These are phyloP conservation scores for Penstemon newberryi DNA, from an alignment of 257 asterid genomes.

Conservation along the genomic window DNA sequence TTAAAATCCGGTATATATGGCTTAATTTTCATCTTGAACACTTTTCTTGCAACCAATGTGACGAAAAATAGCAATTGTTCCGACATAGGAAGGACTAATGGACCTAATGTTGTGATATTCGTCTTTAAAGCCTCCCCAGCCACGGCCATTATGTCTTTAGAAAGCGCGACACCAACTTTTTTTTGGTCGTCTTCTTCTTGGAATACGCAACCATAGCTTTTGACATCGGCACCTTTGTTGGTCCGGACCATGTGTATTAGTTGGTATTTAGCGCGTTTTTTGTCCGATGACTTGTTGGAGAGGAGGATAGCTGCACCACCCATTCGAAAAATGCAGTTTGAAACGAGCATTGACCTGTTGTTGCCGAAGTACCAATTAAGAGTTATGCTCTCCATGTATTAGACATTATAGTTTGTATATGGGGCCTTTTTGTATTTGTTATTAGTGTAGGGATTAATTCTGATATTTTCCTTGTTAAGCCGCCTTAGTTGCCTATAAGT, in stretches of 20 bases:
- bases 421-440: too few species aligned
- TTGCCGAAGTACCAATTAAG: constrained; percentile 32
- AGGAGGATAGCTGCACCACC: constrained; percentile 40
- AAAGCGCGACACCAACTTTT: constrained; percentile 26
- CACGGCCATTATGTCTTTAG: constrained; percentile 31
- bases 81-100: constrained; percentile 40
- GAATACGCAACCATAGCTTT: constrained; percentile 21
- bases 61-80: constrained; percentile 27
- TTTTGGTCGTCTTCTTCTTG: constrained; percentile 35
- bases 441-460: too few species aligned
- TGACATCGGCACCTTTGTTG: constrained; percentile 38
- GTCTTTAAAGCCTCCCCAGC: constrained; percentile 41
- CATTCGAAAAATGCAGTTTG: constrained; percentile 38
- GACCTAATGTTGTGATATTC: constrained; percentile 35
- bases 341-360: constrained; percentile 33
- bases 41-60: constrained; percentile 19
- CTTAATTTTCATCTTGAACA: constrained; percentile 27
- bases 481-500: too few species aligned
- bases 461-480: too few species aligned
- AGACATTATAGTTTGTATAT: too few species aligned
- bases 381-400: constrained; percentile 21
- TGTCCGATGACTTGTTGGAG: constrained; percentile 31
- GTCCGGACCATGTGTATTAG: constrained; percentile 33
- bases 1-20: constrained; percentile 39
- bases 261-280: constrained; percentile 27